Conservation (phyloP, 2,329 filamentous ascomycete genomes). For the Capronia coronata region DNA sequence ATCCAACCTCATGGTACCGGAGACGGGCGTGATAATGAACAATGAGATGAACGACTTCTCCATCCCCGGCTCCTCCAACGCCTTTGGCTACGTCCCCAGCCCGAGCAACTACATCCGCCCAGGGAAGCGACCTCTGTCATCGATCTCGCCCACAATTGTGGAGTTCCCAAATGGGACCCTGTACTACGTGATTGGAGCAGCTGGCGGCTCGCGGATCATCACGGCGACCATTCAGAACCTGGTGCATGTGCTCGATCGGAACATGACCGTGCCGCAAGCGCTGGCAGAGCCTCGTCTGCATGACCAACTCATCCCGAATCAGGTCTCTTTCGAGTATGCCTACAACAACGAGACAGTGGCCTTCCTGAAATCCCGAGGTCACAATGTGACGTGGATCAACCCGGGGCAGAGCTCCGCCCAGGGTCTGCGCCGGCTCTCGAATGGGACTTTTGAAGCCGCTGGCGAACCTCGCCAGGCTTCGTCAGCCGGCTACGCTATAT, state of each 20-base stretch:
- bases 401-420: conserved; percentile 64
- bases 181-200: conserved; percentile 65
- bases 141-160: conserved; percentile 72
- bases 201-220: conserved; percentile 77
- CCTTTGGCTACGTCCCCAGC: conserved; percentile 77
- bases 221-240: conserved; percentile 69
- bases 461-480: conserved; percentile 68
- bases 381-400: conserved; percentile 64
- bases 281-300: conserved; percentile 65
- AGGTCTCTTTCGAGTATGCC: conserved; percentile 58
- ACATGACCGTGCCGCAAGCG: conserved; percentile 54
- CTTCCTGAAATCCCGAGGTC: conserved; percentile 58
- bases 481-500: conserved; percentile 49
- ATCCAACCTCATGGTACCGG: conserved; percentile 67
- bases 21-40: conserved; percentile 74
- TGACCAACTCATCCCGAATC: conserved; percentile 72
- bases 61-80: conserved; percentile 68
- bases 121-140: conserved; percentile 74
- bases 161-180: conserved; percentile 60
- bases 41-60: conserved; percentile 70
- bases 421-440: conserved; percentile 53
- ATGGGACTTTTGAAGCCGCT: conserved; percentile 70
- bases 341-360: conserved; percentile 61
- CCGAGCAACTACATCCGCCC: conserved; percentile 75
- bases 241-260: conserved; percentile 64